Evolutionary conservation across 1,139 yeast species (phyloP), one percentile per base, ranked within the genome.

Genomic region (Hemisphaericaspora lyxosophila): DNA sequence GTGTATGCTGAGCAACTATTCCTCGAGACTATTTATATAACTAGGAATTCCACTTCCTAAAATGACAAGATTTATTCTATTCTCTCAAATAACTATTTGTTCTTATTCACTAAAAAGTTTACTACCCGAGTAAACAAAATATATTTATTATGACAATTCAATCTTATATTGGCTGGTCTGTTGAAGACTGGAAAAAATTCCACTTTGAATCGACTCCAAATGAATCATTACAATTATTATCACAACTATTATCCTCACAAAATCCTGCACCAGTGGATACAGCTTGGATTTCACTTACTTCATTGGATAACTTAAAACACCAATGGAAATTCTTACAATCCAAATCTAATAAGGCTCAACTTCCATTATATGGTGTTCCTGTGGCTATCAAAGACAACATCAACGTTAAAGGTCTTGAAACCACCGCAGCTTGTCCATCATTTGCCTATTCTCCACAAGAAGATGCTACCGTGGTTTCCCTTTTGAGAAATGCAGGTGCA

Each of bases 351-450:
- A 82, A 80, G 53, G 36, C 54, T 35, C 51, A 59, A 2, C 66
- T 82, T 27, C 83, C 86, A 12, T 67, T 85, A 29, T 90, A 82
- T 55, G 97, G 97, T 57, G 97, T 92, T 2, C 98, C 98, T 0
- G 75, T 88, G 34, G 97, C 96, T 9, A 79, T 90, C 36, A 92
- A 92, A 61, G 98, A 92, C 63, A 92, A 92, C 59, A 92, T 92
- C 43, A 97, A 92, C 55, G 96, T 78, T 22, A 77, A 75, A 48
- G 88, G 85, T 3, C 78, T 87, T 49, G 71, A 77, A 26, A 92
- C 98, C 7, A 90, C 98, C 1, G 97, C 96, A 8, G 97, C 96
- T 3, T 92, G 97, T 59, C 96, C 97, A 0, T 74, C 92, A 1
- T 90, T 73, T 57, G 70, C 78, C 19, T 89, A 81, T 63, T 46